These are phyloP conservation scores for Neurospora sp. DNA, from an alignment of 495 filamentous ascomycete genomes.

Conservation along the genomic window DNA sequence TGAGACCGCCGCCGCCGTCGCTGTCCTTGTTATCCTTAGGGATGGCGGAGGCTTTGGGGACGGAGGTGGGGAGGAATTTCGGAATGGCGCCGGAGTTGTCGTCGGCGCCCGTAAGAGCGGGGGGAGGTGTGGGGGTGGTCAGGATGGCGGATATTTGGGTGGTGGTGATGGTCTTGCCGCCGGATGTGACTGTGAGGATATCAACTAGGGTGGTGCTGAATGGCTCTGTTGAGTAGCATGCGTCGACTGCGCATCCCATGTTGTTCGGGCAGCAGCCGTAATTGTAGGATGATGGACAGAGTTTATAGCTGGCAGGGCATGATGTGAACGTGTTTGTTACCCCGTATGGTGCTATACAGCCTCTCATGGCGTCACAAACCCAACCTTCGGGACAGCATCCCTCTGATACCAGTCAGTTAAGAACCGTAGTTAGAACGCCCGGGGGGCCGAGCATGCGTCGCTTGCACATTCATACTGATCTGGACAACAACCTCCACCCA, in stretches of 20 bases:
- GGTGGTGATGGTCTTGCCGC: constrained; percentile 18
- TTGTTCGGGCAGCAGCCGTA: constrained; percentile 33
- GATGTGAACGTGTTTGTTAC: constrained; percentile 9
- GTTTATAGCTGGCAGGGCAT: constrained; percentile 25
- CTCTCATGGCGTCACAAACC: constrained; percentile 17
- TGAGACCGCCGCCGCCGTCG: constrained; percentile 19
- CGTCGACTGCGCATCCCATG: constrained; percentile 26
- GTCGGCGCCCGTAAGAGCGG: constrained; percentile 5
- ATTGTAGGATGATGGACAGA: constrained; percentile 27
- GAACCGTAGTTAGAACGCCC: not conserved
- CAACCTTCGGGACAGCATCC: constrained; percentile 29
- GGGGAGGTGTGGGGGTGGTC: constrained; percentile 16
- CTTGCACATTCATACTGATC: constrained; percentile 30
- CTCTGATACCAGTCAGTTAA: constrained; percentile 7
- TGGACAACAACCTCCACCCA: constrained; percentile 35
- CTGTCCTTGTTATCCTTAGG: not conserved
- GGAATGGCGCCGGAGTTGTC: constrained; percentile 9
- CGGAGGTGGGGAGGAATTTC: constrained; percentile 29
- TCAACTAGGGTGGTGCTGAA: constrained; percentile 22
- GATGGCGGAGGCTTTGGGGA: constrained; percentile 26
- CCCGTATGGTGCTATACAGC: constrained; percentile 25
- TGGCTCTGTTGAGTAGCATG: constrained; percentile 28
- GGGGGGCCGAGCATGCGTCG: constrained; percentile 34
- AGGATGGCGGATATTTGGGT: constrained; percentile 18
- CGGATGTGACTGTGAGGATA: constrained; percentile 24